Evolutionary conservation across 768 basidiomycete genomes (phyloP), one percentile per base, ranked within the genome.

Genomic region (Boletus rubroflammeus): DNA sequence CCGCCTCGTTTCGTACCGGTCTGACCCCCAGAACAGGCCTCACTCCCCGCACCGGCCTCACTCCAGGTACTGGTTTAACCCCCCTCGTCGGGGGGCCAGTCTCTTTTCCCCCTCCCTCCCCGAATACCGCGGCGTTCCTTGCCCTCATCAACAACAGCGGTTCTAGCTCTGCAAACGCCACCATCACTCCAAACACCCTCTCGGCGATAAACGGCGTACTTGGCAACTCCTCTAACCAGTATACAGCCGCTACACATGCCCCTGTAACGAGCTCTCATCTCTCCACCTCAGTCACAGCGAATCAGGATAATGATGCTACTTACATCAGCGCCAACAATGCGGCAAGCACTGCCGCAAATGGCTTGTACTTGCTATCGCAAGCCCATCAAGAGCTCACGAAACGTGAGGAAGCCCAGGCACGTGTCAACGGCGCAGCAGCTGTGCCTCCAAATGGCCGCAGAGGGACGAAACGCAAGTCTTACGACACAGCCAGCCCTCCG

Each of bases 311-410:
- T 36, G 63, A 73, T 15, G 32, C 69, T 19, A 54, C 63, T 54
- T 77, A 73, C 44, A 70, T 67, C 57, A 73, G 75, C 21, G 73
- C 87, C 3, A 77, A 78, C 45, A 84, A 75, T 39, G 81, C 88
- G 9, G 78, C 91, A 2, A 81, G 72, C 41, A 78, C 83, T 19
- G 91, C 93, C 50, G 88, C 93, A 48, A 97, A 96, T 67, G 94
- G 95, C 26, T 82, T 98, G 43, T 98, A 95, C 75, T 78, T 98
- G 45, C 84, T 98, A 50, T 88, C 86, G 1, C 94, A 98, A 73
- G 95, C 94, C 26, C 94, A 97, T 67, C 94, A 97, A 69, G 94
- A 96, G 77, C 83, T 97, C 55, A 91, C 90, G 35, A 96, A 95
- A 75, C 84, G 92, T n/a, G 93, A 96, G 71, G 89, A 92, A 68